Conservation (phyloP, 805 yeast genomes). For the Yamadazyma olivae region DNA sequence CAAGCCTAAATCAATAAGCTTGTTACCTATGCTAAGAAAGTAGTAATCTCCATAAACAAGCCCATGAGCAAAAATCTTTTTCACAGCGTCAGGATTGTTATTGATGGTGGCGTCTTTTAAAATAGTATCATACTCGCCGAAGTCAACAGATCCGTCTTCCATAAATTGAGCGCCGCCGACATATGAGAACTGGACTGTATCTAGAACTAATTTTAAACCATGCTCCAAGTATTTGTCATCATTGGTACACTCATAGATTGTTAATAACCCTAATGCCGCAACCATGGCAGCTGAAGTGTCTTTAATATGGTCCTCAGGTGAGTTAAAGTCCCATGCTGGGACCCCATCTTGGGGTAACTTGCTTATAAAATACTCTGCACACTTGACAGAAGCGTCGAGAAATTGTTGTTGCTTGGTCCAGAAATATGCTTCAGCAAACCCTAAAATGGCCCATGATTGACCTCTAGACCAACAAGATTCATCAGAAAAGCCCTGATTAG, state of each 20-base stretch:
- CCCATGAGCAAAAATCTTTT: constrained; percentile 17
- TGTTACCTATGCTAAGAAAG: constrained; percentile 23
- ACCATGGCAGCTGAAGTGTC: no score
- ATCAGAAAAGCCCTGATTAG: no score
- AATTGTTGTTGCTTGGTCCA: no score
- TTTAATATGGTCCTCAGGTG: no score
- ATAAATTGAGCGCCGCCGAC: constrained; percentile 4
- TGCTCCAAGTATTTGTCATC: constrained; percentile 12
- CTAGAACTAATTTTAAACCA: constrained; percentile 15
- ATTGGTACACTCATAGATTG: constrained; percentile 13
- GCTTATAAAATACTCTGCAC: no score
- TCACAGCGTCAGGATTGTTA: constrained; percentile 18
- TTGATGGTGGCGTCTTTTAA: constrained; percentile 20
- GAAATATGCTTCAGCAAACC: no score
- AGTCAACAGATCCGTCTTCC: constrained; percentile 3
- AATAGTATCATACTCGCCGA: constrained; percentile 18
- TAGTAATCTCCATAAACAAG: constrained; percentile 30
- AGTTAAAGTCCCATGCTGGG: no score
- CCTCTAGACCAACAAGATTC: no score
- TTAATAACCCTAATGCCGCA: no score
- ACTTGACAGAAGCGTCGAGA: no score
- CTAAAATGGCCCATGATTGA: no score
- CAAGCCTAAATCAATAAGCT: constrained; percentile 21
- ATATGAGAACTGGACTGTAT: constrained; percentile 12
- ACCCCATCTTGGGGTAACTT: no score